phyloP scores from a whole-genome alignment of 2,329 filamentous ascomycete species.

The Cercospora beticola region DNA sequence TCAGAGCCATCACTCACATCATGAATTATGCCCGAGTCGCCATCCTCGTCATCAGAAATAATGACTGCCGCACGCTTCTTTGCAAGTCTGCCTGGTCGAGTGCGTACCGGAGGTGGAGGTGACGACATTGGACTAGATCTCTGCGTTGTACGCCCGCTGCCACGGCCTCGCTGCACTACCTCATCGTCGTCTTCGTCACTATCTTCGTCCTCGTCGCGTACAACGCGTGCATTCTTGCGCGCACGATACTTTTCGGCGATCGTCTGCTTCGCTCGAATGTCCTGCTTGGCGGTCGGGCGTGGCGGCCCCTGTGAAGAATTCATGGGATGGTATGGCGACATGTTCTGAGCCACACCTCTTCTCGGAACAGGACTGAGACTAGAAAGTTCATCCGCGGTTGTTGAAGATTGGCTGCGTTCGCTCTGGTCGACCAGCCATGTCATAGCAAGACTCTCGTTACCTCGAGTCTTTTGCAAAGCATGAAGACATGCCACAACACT shows the following conservation, averaged over 20 bases:
- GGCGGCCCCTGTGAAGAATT: constrained; percentile 25
- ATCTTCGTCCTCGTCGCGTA: constrained; percentile 25
- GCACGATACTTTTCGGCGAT: constrained; percentile 49
- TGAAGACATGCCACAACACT: constrained; percentile 51
- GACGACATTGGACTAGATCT: constrained; percentile 39
- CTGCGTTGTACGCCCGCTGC: constrained; percentile 50
- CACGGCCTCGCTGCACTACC: constrained; percentile 37
- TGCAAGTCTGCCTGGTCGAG: constrained; percentile 19
- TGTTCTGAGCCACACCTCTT: constrained; percentile 31
- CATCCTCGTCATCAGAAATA: constrained; percentile 43
- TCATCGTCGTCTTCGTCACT: constrained; percentile 31
- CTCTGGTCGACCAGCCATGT: constrained; percentile 46
- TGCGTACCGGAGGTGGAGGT: constrained; percentile 22
- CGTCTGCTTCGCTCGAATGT: constrained; percentile 50
- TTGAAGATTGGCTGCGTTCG: constrained; percentile 7
- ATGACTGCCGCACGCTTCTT: constrained; percentile 34
- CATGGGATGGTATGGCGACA: constrained; percentile 15
- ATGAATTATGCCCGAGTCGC: constrained; percentile 31
- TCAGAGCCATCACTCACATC: constrained; percentile 27
- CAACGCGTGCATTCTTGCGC: constrained; percentile 16
- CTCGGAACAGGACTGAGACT: constrained; percentile 27
- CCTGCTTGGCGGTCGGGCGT: constrained; percentile 53
- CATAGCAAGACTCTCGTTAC: constrained; percentile 58
- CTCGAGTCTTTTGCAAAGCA: constrained; percentile 51
- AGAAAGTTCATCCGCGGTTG: constrained; percentile 28